phyloP scores from a whole-genome alignment of 495 filamentous ascomycete genomes.

The Astrothelium subdiscretum region DNA sequence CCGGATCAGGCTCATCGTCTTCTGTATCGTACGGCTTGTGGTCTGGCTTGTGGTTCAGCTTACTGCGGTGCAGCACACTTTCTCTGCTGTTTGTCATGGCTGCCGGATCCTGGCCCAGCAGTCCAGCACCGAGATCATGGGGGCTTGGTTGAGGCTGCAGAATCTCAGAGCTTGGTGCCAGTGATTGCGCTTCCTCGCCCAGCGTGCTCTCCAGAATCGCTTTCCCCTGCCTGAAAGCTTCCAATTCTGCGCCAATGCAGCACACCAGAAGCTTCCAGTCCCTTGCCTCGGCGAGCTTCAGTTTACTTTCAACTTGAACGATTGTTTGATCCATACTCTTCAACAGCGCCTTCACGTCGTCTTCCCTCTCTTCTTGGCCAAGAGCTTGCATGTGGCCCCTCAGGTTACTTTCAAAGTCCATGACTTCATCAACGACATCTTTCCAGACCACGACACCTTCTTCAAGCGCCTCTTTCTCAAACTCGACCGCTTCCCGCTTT shows the following conservation, averaged over 20 bases:
- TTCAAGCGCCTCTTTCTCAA: slow-evolving; percentile 66
- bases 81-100: slow-evolving; percentile 13
- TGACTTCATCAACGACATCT: slow-evolving; percentile 49
- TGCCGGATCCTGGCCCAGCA: slow-evolving; percentile 7
- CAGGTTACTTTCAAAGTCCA: slow-evolving; percentile 56
- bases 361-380: slow-evolving; percentile 19
- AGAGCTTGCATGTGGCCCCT: slow-evolving; percentile 38
- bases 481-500: slow-evolving; percentile 48
- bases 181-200: slow-evolving; percentile 2
- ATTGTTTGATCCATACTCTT: slow-evolving; percentile 47
- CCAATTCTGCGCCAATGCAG: slow-evolving; percentile 77
- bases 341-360: slow-evolving; percentile 35
- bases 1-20: slow-evolving; percentile 26
- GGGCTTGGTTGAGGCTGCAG: not conserved
- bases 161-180: slow-evolving; percentile 8
- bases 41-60: not conserved
- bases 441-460: slow-evolving; percentile 77
- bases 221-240: slow-evolving; percentile 64
- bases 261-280: slow-evolving; percentile 84
- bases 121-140: not conserved
- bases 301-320: slow-evolving; percentile 43
- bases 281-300: slow-evolving; percentile 49
- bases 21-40: slow-evolving; percentile 15
- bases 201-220: slow-evolving; percentile 49
- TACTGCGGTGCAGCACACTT: slow-evolving; percentile 6